A percentile compares a stretch with the other conserved stretches of the same genome.
Evolutionary conservation across 2,329 filamentous ascomycete genomes (phyloP).

Genomic region (Decorospora gaudefroyi): DNA sequence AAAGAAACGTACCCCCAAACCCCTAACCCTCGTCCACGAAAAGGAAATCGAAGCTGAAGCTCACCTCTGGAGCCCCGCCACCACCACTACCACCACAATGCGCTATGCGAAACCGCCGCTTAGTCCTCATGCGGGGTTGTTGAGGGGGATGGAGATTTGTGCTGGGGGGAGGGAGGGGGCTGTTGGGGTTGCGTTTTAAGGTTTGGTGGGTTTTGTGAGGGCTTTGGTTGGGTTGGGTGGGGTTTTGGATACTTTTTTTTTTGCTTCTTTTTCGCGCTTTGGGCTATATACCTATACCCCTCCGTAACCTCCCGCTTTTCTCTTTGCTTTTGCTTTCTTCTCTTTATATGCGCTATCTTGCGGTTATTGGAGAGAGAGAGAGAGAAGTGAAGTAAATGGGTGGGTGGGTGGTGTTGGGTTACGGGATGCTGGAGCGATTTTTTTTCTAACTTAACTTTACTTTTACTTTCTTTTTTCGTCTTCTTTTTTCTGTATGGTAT

Average conservation of each 20-base stretch:
- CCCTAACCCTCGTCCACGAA: slow-evolving; percentile 31
- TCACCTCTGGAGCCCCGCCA: slow-evolving; percentile 24
- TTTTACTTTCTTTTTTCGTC: too few species aligned
- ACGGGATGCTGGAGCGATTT: too few species aligned
- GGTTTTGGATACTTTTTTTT: neutral
- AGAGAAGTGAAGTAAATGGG: too few species aligned
- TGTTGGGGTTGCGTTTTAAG: slow-evolving; percentile 45
- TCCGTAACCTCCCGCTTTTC: too few species aligned
- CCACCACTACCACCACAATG: slow-evolving; percentile 16
- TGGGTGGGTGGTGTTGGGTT: too few species aligned
- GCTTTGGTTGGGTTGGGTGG: neutral
- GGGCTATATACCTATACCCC: too few species aligned
- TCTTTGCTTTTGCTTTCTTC: too few species aligned
- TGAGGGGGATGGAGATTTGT: slow-evolving; percentile 41
- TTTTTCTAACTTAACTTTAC: too few species aligned
- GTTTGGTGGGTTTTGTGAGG: neutral
- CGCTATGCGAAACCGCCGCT: slow-evolving; percentile 36
- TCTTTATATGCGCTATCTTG: too few species aligned
- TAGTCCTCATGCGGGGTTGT: slow-evolving; percentile 33
- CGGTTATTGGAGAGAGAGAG: too few species aligned
- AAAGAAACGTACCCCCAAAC: slow-evolving; percentile 39
- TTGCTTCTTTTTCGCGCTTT: neutral
- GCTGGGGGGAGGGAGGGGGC: slow-evolving; percentile 28
- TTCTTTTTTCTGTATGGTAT: too few species aligned
- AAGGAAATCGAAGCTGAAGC: slow-evolving; percentile 31